Percentiles rank a stretch among this genome's conserved stretches.
phyloP scores from a whole-genome alignment of 306 rosid species.

The Cicer yamashitae region DNA sequence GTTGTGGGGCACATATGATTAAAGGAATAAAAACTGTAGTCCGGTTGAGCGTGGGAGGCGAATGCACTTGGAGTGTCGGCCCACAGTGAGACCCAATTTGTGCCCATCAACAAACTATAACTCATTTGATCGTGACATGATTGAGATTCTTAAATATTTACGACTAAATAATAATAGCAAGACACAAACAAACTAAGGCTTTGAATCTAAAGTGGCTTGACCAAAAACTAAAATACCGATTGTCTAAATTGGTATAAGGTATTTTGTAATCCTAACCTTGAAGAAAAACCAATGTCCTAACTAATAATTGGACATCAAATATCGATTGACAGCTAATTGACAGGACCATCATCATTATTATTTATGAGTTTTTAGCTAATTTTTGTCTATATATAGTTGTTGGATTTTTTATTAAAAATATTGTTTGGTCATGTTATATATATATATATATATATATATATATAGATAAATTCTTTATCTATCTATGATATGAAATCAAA shows the following conservation, averaged over 20 bases:
- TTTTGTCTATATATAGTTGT: too few relatives aligned
- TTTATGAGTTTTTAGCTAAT: too few relatives aligned
- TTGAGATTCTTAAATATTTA: background rate
- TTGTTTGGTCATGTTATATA: too few relatives aligned
- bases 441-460: too few relatives aligned
- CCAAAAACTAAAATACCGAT: constrained; percentile 3
- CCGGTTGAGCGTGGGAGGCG: constrained; percentile 40
- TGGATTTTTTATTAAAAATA: too few relatives aligned
- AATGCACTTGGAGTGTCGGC: constrained; percentile 3
- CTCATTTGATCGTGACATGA: constrained; percentile 2
- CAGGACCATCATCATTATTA: too few relatives aligned
- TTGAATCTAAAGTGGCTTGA: constrained; percentile 26
- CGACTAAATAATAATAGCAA: background rate
- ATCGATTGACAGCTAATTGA: constrained; percentile 45
- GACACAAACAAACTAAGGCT: background rate
- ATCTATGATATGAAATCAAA: too few relatives aligned
- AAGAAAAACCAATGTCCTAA: background rate
- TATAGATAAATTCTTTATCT: too few relatives aligned
- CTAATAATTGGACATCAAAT: constrained; percentile 31
- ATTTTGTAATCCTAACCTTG: constrained; percentile 6
- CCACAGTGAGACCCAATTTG: constrained; percentile 44
- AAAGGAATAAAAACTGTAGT: background rate
- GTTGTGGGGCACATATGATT: background rate
- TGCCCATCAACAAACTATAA: background rate
- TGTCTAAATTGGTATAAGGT: background rate